Evolutionary conservation across 805 yeast genomes (phyloP).

Genomic region (Starmerella gropengiesseri): DNA sequence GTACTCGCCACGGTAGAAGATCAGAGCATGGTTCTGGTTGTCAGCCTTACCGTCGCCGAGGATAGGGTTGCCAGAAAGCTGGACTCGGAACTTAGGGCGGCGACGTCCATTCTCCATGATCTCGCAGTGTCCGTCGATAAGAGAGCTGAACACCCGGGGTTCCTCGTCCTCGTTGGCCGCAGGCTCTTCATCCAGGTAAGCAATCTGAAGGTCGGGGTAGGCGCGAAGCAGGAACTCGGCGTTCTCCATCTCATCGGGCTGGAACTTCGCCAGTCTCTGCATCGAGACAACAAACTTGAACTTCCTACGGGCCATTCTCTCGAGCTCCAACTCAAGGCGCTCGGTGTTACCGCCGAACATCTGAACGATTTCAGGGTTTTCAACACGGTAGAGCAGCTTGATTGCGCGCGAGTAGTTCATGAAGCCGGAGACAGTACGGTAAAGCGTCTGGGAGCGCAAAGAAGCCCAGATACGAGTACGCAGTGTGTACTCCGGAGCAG

Average conservation of each 20-base stretch:
- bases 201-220: conserved; percentile 65
- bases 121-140: conserved; percentile 51
- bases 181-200: conserved; percentile 89
- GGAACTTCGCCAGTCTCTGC: conserved; percentile 69
- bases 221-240: conserved; percentile 56
- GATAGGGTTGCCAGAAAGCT: conserved; percentile 85
- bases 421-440: conserved; percentile 95
- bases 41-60: conserved; percentile 95
- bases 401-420: conserved; percentile 97
- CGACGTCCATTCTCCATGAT: conserved; percentile 49
- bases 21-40: conserved; percentile 79
- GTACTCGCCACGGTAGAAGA: conserved; percentile 87
- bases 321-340: conserved; percentile 88
- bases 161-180: conserved; percentile 36
- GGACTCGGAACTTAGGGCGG: conserved; percentile 53
- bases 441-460: conserved; percentile 87
- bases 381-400: conserved; percentile 84
- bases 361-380: conserved; percentile 89
- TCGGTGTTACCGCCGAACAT: conserved; percentile 99
- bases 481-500: conserved; percentile 91
- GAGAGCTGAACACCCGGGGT: conserved; percentile 52
- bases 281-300: conserved; percentile 73
- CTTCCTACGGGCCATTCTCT: conserved; percentile 68
- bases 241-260: conserved; percentile 53
- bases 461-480: conserved; percentile 99